Base-by-base conservation (phyloP, 345 rosid genomes). In the Streptanthus diversifolius region DNA sequence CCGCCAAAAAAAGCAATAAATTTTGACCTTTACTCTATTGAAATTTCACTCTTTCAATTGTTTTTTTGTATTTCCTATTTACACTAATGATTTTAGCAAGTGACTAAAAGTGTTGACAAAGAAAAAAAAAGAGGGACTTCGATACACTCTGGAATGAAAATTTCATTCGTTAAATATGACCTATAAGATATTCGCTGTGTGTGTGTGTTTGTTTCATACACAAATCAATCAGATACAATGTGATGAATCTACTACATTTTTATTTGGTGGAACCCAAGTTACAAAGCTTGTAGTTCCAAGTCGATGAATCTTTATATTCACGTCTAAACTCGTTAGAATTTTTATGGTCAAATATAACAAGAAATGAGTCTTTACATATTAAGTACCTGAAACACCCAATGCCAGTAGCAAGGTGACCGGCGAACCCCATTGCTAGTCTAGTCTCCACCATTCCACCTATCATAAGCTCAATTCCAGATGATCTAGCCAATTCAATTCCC, bases 381-480 rank as follows among this genome's bases (percentile, higher is more conserved):
- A 27, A 53, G 82, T 82, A 76, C 97, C 83, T 88, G 84, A 95
- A 95, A 81, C 86, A 85, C 2, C 97, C 96, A 54, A 87, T 66
- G 51, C 99, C 97, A 37, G 97, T 97, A 65, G 98, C 89, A 69
- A 93, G 91, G 78, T 91, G 96, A 43, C 95, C 93, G 2, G 96
- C 91, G 78, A 93, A 91, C 40, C 95, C 99, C 96, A 93, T 93
- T 32, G 93, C 96, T 51, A 95, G 70, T 76, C 95, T 84, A 24
- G 97, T 95, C 82, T 95, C 99, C 61, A 91, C 97, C 99, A 95
- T 88, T 64, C 97, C 99, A 63, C 92, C 97, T 25, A 91, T 87
- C 96, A 91, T 91, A 29, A 89, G 84, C 70, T 82, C 82, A 82
- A 95, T 69, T 13, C 90, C 90, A 2, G 90, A 78, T 21, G 77